Conservation (phyloP, 495 filamentous ascomycete genomes). For the Xylaria venustula region DNA sequence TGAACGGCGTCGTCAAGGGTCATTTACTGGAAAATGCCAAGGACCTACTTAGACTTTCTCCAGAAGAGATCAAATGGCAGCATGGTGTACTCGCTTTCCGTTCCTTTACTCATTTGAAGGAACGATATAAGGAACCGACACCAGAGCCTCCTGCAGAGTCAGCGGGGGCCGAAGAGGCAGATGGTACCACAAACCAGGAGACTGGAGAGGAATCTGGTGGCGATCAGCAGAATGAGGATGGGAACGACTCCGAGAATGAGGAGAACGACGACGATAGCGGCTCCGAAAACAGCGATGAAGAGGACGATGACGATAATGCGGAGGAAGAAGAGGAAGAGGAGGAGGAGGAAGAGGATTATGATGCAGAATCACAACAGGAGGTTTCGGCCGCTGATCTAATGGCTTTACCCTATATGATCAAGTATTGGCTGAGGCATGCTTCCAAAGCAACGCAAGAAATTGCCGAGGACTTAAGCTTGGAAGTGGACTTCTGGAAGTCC, state of each 20-base stretch:
- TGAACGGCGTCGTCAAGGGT: conserved; percentile 32
- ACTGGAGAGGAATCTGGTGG: not conserved
- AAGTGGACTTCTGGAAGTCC: conserved; percentile 33
- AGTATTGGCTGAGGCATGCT: conserved; percentile 38
- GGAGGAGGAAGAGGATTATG: not conserved
- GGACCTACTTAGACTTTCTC: conserved; percentile 29
- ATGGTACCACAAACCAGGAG: conserved; percentile 6
- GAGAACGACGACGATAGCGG: conserved; percentile 16
- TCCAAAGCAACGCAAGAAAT: conserved; percentile 38
- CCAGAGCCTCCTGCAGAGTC: conserved; percentile 3
- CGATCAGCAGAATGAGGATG: conserved; percentile 9
- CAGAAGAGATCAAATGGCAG: conserved; percentile 39
- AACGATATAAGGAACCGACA: conserved; percentile 17
- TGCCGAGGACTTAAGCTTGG: conserved; percentile 32
- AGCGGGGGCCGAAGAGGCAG: not conserved
- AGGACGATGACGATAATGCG: conserved; percentile 3
- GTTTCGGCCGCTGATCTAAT: not conserved
- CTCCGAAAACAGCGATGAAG: not conserved
- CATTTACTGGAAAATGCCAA: conserved; percentile 31
- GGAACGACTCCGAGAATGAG: conserved; percentile 4
- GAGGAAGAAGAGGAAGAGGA: not conserved
- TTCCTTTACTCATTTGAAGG: conserved; percentile 34
- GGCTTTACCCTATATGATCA: conserved; percentile 30
- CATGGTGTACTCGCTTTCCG: conserved; percentile 37
- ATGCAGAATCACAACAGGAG: not conserved